Base-by-base conservation (phyloP, 1,139 yeast genomes). In the Barnettozyma hawaiiensis region DNA sequence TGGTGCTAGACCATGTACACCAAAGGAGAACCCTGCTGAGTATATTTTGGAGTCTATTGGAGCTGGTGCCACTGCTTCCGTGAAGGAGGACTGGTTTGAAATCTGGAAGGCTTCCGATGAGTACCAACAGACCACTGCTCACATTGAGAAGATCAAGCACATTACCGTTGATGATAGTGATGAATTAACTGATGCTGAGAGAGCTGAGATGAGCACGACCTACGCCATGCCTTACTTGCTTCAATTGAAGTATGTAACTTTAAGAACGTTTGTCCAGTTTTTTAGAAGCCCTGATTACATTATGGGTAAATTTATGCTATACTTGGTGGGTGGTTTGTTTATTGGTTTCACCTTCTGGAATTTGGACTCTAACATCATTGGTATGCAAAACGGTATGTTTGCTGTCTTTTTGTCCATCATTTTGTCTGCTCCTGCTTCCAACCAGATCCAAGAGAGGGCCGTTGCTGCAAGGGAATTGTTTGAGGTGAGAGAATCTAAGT, bases 41-140 rank as follows among this genome's bases (percentile, higher is more conserved):
- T 76, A 77, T 64, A 74, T 76, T 59, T 62, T 76, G 52, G 75
- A 77, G 49, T 75, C 73, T 24, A 77, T 78, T 58, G 82, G 81
- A 42, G 82, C 81, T 14, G 82, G 81, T 71, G 75, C 75, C 5
- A 59, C 65, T 56, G 76, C 78, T 11, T 35, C 58, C 32, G 63
- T 67, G 16, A 55, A 57, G 14, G 57, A 61, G 44, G 69, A 73
- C 52, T 73, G 77, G 77, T 60, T 61, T 55, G 67, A 68, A 11
- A 59, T 70, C 26, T 74, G 81, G 78, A 50, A 46, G 3, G 45
- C 53, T 4, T 70, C 76, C 21, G 48, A 55, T 7, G 61, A 63
- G 44, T 62, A 42, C 48, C 45, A 40, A 9, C 35, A 44, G 16
- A 53, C 58, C 35, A 52, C 63, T 28, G 18, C 46, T 12, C 63